Evolutionary conservation across 192 early-diverging fungal species (phyloP), one percentile per base, ranked within the genome.

Genomic region (Chytriomyces confervae): DNA sequence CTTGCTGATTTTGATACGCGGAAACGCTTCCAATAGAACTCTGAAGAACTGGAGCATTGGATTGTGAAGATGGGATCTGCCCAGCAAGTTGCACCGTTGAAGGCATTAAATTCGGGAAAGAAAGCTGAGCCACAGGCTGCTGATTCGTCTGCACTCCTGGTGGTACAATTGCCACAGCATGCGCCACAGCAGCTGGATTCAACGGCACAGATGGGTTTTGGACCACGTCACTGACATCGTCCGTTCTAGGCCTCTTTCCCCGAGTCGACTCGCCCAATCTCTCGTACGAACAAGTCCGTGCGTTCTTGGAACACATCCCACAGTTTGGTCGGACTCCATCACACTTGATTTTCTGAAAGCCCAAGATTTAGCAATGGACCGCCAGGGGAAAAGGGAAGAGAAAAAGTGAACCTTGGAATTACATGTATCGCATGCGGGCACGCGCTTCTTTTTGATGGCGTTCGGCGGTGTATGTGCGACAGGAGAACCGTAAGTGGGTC

Each of bases 261-360:
- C 11, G 16, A 13, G 16, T 65, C 27, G 63, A 27, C 9, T 68
- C 66, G 13, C n/a, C 44, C 43, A 43, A 46, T 43, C 69, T 3
- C 13, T 72, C 69, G 27, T 23, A 97, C 7, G 93, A 86, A 79
- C 96, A 97, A 29, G 84, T 81, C 50, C 67, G 75, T 53, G 85
- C 86, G 50, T 91, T 85, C 80, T 92, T 90, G 48, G 84, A 67
- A 80, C 96, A 97, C 73, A 93, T 95, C 5, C 84, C 85, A 82
- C 96, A 97, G 11, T 87, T 85, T 13, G 53, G 53, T 61, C 92
- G 89, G 3, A 79, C 85, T 43, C 96, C 96, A 78, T 95, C 92
- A 82, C 94, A 95, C 77, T 93, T 94, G 69, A 95, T 89, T 91
- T 94, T 94, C 86, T 94, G 72, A 8, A 49, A 50, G 66, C 11